Base-by-base conservation (phyloP, 73 alveolate genomes). In the Vitrella brassicaformis region DNA sequence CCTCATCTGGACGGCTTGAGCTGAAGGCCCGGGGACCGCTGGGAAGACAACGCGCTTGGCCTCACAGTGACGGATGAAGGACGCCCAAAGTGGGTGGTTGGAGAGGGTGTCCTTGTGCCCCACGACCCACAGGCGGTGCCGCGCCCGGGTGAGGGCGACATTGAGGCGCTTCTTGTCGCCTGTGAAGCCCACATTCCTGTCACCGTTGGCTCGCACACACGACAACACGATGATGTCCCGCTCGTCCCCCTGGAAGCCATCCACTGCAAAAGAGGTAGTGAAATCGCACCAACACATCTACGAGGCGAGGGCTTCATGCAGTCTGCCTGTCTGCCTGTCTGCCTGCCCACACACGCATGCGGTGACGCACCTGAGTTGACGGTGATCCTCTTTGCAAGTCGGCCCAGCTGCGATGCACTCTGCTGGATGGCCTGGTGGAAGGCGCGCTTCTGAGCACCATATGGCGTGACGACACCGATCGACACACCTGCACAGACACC, bases 181-280 rank as follows among this genome's bases (percentile, higher is more conserved):
- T 65, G 90, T 86, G 74, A 92, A 92, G 25, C 98, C 98, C 28
- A 92, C 87, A 10, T 83, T 85, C 45, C 93, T 91, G 30, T 64
- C 70, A 30, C 75, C 30, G 84, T 85, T 80, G 39, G 91, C 79
- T 46, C 98, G 80, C 31, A 92, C 98, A 22, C 94, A 85, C 47
- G 94, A 83, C 69, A 92, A 79, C 1, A 92, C 80, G 70, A 92
- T 87, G 56, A 92, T 87, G 73, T 92, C 98, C 84, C 91, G 88
- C 86, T 92, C 98, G 67, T 91, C 90, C 0, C 98, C 98, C 75
- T 92, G 92, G 72, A 89, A 92, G 32, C 96, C 94, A 80, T 92
- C 98, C 31, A 92, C 95, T 1, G n/a, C n/a, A n/a, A n/a, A n/a
- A n/a, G n/a, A n/a, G n/a, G n/a, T n/a, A n/a, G n/a, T n/a, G n/a